Percentiles rank a stretch among this genome's conserved stretches.
Conservation (phyloP, 768 basidiomycete species). For the Russula sp. region DNA sequence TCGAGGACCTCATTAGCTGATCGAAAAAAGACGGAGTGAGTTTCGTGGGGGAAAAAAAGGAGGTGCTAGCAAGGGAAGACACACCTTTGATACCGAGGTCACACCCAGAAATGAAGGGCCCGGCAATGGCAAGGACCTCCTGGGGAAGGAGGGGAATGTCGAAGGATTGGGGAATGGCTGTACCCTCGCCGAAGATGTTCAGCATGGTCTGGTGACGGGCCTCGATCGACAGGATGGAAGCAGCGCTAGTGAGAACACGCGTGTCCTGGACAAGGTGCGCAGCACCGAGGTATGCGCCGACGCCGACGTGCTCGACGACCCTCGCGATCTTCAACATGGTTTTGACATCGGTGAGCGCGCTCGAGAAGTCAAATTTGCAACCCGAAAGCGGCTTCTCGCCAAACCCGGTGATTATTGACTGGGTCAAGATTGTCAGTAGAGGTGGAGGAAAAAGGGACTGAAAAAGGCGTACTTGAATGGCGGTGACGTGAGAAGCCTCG, state of each 20-base stretch:
- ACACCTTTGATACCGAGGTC: conserved; percentile 49
- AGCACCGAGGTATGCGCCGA: conserved; percentile 70
- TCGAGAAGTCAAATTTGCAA: conserved; percentile 65
- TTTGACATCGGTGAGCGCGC: conserved; percentile 53
- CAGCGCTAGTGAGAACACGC: conserved; percentile 54
- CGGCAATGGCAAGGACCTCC: conserved; percentile 66
- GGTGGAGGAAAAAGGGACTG: not conserved
- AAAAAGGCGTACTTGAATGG: conserved; percentile 40
- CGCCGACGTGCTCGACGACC: conserved; percentile 68
- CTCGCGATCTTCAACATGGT: conserved; percentile 69
- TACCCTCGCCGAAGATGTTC: conserved; percentile 58
- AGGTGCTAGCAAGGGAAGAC: conserved; percentile 8
- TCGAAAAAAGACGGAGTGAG: too few species aligned
- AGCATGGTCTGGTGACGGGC: conserved; percentile 78
- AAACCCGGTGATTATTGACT: conserved; percentile 45
- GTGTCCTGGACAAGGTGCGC: conserved; percentile 56
- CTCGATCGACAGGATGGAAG: conserved; percentile 69
- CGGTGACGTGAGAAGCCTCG: conserved; percentile 50
- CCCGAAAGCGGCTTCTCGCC: conserved; percentile 46
- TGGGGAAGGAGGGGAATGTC: conserved; percentile 63
- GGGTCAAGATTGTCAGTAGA: not conserved
- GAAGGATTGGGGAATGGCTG: conserved; percentile 59
- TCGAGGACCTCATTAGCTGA: conserved; percentile 52
- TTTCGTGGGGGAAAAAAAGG: not conserved
- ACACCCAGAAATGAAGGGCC: conserved; percentile 63